phyloP scores from a whole-genome alignment of 768 basidiomycete species.

The Lactarius evosmus region DNA sequence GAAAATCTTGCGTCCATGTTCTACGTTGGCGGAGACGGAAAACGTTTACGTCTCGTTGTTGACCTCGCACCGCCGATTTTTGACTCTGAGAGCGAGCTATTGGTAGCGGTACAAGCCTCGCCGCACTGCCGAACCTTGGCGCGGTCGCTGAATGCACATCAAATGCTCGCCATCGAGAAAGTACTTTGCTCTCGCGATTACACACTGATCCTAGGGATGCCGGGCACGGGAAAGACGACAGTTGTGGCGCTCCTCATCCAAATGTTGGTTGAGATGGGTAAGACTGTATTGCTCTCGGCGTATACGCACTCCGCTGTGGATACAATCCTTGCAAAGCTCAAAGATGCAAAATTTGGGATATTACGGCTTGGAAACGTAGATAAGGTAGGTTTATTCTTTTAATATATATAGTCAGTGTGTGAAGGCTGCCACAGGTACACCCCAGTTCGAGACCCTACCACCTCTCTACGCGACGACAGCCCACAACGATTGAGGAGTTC shows the following conservation, averaged over 20 bases:
- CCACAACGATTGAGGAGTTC: constrained; percentile 74
- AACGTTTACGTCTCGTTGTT: constrained; percentile 72
- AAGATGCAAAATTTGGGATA: constrained; percentile 62
- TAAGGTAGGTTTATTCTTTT: constrained; percentile 53
- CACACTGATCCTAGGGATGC: constrained; percentile 93
- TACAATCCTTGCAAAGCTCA: constrained; percentile 86
- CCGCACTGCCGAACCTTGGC: constrained; percentile 15
- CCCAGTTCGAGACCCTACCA: constrained; percentile 74
- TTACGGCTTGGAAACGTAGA: constrained; percentile 87
- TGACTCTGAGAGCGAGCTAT: constrained; percentile 33
- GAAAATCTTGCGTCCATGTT: constrained; percentile 90
- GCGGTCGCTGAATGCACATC: constrained; percentile 63
- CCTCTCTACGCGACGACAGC: constrained; percentile 49
- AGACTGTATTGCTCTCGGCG: constrained; percentile 83
- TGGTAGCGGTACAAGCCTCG: constrained; percentile 19
- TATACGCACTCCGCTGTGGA: constrained; percentile 99
- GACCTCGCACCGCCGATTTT: constrained; percentile 74
- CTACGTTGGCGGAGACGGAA: constrained; percentile 69
- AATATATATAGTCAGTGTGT: constrained; percentile 2
- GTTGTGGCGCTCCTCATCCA: constrained; percentile 87
- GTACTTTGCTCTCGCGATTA: constrained; percentile 84
- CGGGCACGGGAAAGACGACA: constrained; percentile 97
- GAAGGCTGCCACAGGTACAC: constrained; percentile 58
- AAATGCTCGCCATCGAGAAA: constrained; percentile 66
- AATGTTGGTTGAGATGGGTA: constrained; percentile 72